phyloP scores from a whole-genome alignment of 2,329 filamentous ascomycete genomes.

The Phaeosphaeriaceae sp. region DNA sequence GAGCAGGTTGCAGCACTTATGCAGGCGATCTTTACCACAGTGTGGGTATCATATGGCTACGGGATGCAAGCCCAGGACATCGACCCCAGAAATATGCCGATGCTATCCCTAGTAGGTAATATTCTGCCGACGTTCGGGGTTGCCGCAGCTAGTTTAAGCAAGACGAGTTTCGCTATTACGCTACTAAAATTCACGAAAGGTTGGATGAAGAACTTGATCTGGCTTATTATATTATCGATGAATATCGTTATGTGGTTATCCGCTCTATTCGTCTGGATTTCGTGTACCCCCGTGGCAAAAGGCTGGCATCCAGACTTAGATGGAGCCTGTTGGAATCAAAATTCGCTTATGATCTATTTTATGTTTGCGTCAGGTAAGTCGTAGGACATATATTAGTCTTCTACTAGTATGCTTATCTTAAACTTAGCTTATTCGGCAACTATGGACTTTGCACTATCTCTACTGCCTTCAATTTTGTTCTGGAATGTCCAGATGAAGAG shows the following conservation, averaged over 20 bases:
- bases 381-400: neutral
- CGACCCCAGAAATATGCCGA: too few species aligned
- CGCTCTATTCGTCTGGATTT: conserved; percentile 9
- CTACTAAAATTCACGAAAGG: conserved; percentile 16
- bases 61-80: too few species aligned
- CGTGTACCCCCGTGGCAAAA: conserved; percentile 13
- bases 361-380: conserved; percentile 10
- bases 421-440: conserved; percentile 15
- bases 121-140: neutral
- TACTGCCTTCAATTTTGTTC: conserved; percentile 15
- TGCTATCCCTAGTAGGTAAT: too few species aligned
- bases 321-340: conserved; percentile 7
- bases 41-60: too few species aligned
- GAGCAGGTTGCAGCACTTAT: too few species aligned
- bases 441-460: conserved; percentile 17
- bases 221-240: conserved; percentile 11
- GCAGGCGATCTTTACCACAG: too few species aligned
- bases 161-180: conserved; percentile 17
- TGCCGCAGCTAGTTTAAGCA: conserved; percentile 11
- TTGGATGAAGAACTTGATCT: conserved; percentile 10
- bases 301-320: conserved; percentile 11
- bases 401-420: conserved; percentile 3
- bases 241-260: conserved; percentile 10
- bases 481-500: conserved; percentile 15
- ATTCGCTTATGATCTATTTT: conserved; percentile 9